A percentile compares a stretch with the other conserved stretches of the same genome.
phyloP scores from a whole-genome alignment of 2,329 filamentous ascomycete genomes.

The Torrubiella hemipterigena region DNA sequence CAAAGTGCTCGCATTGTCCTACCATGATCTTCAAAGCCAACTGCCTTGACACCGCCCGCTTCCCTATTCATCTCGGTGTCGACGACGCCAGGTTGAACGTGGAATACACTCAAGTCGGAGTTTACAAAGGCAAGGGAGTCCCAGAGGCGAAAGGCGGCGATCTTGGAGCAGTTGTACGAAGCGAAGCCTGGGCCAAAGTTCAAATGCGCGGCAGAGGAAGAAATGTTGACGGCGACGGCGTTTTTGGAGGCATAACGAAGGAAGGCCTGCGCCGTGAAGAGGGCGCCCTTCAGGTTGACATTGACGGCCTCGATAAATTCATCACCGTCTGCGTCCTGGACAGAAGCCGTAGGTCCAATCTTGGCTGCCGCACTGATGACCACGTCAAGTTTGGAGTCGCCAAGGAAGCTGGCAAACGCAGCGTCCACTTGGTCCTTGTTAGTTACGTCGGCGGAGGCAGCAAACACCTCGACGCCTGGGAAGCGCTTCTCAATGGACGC shows the following conservation, averaged over 20 bases:
- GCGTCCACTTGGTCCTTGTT: slow-evolving; percentile 4
- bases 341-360: slow-evolving; percentile 5
- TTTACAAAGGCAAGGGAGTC: slow-evolving; percentile 28
- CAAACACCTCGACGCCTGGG: slow-evolving; percentile 8
- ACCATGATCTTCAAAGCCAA: slow-evolving; percentile 4
- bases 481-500: slow-evolving; percentile 9
- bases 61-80: slow-evolving; percentile 15
- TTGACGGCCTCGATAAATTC: slow-evolving; percentile 16
- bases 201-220: slow-evolving; percentile 9
- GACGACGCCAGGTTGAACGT: slow-evolving; percentile 29
- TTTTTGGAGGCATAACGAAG: slow-evolving; percentile 6
- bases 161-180: slow-evolving; percentile 29
- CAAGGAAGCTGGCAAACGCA: slow-evolving; percentile 4
- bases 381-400: slow-evolving; percentile 11
- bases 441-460: slow-evolving; percentile 9
- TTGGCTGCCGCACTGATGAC: slow-evolving; percentile 16
- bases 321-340: slow-evolving; percentile 7
- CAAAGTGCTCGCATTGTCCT: not conserved
- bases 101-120: slow-evolving; percentile 22
- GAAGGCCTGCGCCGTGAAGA: slow-evolving; percentile 11
- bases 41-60: slow-evolving; percentile 1
- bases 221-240: slow-evolving; percentile 13
- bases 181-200: slow-evolving; percentile 13
- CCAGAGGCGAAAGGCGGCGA: slow-evolving; percentile 26
- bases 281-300: slow-evolving; percentile 12